Base-by-base conservation (phyloP, 2,329 filamentous ascomycete genomes). In the Pyrenophora graminea region DNA sequence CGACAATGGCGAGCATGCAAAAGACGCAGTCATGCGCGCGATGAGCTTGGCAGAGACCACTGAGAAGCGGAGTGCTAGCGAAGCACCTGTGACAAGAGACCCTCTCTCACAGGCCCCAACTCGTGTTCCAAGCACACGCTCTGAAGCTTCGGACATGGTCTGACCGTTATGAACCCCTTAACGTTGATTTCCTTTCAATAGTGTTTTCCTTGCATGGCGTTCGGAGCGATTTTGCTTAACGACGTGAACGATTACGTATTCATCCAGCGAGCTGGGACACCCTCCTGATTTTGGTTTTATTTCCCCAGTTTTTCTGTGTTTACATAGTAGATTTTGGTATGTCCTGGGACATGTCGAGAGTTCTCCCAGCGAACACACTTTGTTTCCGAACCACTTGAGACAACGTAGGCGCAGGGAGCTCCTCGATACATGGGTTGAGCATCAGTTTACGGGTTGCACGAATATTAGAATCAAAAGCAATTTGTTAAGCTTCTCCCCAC, bases 391-490 rank as follows among this genome's bases (percentile, higher is more conserved):
- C 39, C 46, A 39, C 19, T 32, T 39, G 46, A 50, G 42, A 54
- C 43, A 48, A 39, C 43, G 63, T 69, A 67, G 55, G 59, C 63
- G 61, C 63, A 69, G 54, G 62, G 63, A 62, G 66, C 66, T 69
- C 63, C 66, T 63, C 53, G 37, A 46, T 50, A 36, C 34, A 47
- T 50, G 51, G 59, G 63, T 67, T 53, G 66, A 69, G 66, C 66
- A 63, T 67, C 64, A 46, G 58, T 64, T 63, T 66, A 69, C 61
- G 48, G 45, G 39, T 51, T 54, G 45, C 19, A 42, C 39, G 37
- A 49, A 33, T 15, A 15, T 27, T 44, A 23, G 27, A 47, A 46
- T 31, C 12, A 45, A 34, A 52, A 46, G 13, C 4, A 9, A 23
- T 23, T 23, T 6, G 7, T 34, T 19, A 15, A 15, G 13, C 15